phyloP scores from a whole-genome alignment of 768 basidiomycete species.

The Leccinum arenicola region DNA sequence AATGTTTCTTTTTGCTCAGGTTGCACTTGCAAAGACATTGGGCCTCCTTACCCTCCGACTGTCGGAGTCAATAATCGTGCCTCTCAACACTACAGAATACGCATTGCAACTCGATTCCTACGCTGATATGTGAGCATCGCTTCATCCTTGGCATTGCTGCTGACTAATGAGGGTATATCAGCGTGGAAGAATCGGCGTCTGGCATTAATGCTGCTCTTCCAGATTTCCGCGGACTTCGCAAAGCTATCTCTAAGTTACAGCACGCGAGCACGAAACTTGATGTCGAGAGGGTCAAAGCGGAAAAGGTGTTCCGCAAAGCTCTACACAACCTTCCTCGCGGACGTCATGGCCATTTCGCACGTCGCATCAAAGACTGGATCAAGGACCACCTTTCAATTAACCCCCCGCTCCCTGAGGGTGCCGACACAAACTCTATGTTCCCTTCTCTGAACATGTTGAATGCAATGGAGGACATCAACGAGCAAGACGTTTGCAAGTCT shows the following conservation, averaged over 20 bases:
- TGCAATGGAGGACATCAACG: neutral
- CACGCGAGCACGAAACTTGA: conserved; percentile 54
- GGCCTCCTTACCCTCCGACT: conserved; percentile 60
- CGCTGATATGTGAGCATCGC: conserved; percentile 49
- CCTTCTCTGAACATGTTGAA: conserved; percentile 3
- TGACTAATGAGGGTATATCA: conserved; percentile 24
- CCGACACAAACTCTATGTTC: conserved; percentile 1
- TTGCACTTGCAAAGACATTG: conserved; percentile 62
- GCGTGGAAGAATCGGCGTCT: conserved; percentile 49
- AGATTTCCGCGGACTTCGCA: conserved; percentile 43
- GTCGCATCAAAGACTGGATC: conserved; percentile 25
- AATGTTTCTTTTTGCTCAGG: conserved; percentile 33
- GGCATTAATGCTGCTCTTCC: conserved; percentile 11
- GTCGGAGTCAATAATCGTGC: conserved; percentile 58
- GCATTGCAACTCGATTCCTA: conserved; percentile 59
- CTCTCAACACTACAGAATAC: conserved; percentile 77
- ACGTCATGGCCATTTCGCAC: neutral
- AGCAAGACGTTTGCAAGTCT: conserved; percentile 10
- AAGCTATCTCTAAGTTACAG: conserved; percentile 47
- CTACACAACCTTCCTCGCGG: conserved; percentile 30
- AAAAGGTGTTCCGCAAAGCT: conserved; percentile 47
- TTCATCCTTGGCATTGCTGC: conserved; percentile 23
- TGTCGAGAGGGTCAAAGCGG: conserved; percentile 53
- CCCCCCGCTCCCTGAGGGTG: neutral
- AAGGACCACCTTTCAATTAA: conserved; percentile 18